Conservation (phyloP, 2,329 filamentous ascomycete genomes). For the Coleophoma crateriformis region DNA sequence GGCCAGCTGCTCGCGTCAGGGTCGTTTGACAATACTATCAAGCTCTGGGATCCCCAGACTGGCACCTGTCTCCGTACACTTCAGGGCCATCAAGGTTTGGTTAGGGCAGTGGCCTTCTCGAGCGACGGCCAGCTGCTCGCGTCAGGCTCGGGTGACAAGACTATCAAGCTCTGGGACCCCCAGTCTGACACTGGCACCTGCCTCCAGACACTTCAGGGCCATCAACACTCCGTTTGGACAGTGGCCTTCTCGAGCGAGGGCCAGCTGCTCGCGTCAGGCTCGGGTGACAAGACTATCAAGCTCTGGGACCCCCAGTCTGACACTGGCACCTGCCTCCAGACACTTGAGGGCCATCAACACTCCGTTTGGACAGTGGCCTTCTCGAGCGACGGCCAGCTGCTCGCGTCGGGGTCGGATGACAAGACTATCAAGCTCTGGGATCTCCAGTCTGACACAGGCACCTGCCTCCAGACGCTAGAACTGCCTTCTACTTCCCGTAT, state of each 20-base stretch:
- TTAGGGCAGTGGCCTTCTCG: slow-evolving; percentile 4
- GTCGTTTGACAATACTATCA: too few relatives aligned
- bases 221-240: not conserved
- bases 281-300: slow-evolving; percentile 2
- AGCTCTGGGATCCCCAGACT: too few relatives aligned
- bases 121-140: slow-evolving; percentile 7
- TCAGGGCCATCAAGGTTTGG: too few relatives aligned
- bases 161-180: slow-evolving; percentile 5
- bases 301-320: slow-evolving; percentile 6
- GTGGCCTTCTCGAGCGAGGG: slow-evolving; percentile 8
- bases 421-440: slow-evolving; percentile 9
- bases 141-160: slow-evolving; percentile 7
- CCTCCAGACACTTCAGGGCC: not conserved
- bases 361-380: slow-evolving; percentile 4
- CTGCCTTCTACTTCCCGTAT: too few relatives aligned
- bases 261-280: slow-evolving; percentile 5
- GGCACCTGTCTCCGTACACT: too few relatives aligned
- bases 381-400: slow-evolving; percentile 4
- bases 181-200: not conserved
- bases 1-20: too few relatives aligned
- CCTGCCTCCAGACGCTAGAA: slow-evolving; percentile 4
- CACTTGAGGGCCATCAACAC: slow-evolving; percentile 1
- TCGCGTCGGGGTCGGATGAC: slow-evolving; percentile 5
- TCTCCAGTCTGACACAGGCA: slow-evolving; percentile 3
- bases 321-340: slow-evolving; percentile 3